These are phyloP conservation scores for Millerago galiae DNA, from an alignment of 805 yeast genomes.

Conservation along the genomic window DNA sequence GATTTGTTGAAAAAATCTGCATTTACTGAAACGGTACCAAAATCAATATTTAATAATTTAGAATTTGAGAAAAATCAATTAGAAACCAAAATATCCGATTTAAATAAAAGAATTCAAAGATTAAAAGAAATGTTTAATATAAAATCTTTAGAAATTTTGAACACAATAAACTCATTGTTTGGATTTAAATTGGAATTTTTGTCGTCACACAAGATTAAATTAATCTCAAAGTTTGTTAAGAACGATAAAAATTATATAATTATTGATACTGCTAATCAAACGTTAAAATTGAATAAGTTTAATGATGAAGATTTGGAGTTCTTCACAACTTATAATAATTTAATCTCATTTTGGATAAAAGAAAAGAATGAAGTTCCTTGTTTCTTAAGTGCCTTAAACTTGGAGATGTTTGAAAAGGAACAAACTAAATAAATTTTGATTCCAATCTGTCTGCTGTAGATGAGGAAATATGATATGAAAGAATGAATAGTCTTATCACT, in stretches of 20 bases:
- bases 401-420: slow-evolving; percentile 49
- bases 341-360: slow-evolving; percentile 60
- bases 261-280: slow-evolving; percentile 49
- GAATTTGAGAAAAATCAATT: slow-evolving; percentile 44
- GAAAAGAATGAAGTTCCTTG: slow-evolving; percentile 70
- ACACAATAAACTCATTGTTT: slow-evolving; percentile 57
- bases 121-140: slow-evolving; percentile 50
- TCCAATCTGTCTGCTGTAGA: no score
- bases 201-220: slow-evolving; percentile 48
- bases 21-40: slow-evolving; percentile 41
- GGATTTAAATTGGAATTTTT: slow-evolving; percentile 72
- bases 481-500: no score
- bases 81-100: slow-evolving; percentile 40
- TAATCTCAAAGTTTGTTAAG: slow-evolving; percentile 39
- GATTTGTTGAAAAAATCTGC: slow-evolving; percentile 35
- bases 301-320: slow-evolving; percentile 24
- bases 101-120: slow-evolving; percentile 47
- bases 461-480: no score
- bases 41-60: slow-evolving; percentile 55
- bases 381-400: slow-evolving; percentile 66
- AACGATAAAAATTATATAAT: slow-evolving; percentile 41
- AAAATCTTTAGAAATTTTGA: slow-evolving; percentile 67
- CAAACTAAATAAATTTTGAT: no score
- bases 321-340: slow-evolving; percentile 36
- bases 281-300: slow-evolving; percentile 45